Base-by-base conservation (phyloP, 495 filamentous ascomycete genomes). In the Aspergillus nidulans region DNA sequence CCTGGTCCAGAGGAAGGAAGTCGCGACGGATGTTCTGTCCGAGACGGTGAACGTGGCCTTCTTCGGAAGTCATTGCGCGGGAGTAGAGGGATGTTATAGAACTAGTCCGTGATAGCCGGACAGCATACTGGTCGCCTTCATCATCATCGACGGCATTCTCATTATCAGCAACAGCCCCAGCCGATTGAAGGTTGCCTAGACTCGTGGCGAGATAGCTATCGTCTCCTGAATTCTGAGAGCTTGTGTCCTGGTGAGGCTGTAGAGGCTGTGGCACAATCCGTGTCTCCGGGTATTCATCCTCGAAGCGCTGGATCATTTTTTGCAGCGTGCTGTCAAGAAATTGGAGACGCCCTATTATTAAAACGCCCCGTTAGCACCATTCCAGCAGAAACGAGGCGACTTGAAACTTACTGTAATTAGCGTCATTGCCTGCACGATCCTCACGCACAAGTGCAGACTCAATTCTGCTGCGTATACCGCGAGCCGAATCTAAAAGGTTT, bases 201-300 rank as follows among this genome's bases (percentile, higher is more conserved):
- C 63, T 63, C 51, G 69, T 69, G 5, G 73, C 66, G 21, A 64
- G 57, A 53, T 63, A 59, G 25, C 65, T 58, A 60, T 75, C 66
- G 39, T 77, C 67, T 52, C 73, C 67, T 28, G 78, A 63, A 58
- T 76, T 65, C 26, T 73, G 73, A 9, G 69, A 76, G 54, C 56
- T 65, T 48, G 59, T 67, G n/a, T 75, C 73, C 6, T 60, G 63
- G 6, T 51, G 50, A 26, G 55, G 19, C 10, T 62, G 63, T n/a
- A 65, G 50, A 18, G 58, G 20, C 36, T 55, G 67, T 15, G 72
- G 56, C 10, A 44, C 25, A 13, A 91, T 69, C 13, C 90, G 84
- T 1, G 87, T 92, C 64, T 97, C 94, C 10, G 94, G 94, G 63
- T 90, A 98, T 70, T 96, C 92, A 62, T 92, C 85, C 65, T 97